Evolutionary conservation across 192 early-diverging fungal species (phyloP).

Genomic region (Coemansia sp.): DNA sequence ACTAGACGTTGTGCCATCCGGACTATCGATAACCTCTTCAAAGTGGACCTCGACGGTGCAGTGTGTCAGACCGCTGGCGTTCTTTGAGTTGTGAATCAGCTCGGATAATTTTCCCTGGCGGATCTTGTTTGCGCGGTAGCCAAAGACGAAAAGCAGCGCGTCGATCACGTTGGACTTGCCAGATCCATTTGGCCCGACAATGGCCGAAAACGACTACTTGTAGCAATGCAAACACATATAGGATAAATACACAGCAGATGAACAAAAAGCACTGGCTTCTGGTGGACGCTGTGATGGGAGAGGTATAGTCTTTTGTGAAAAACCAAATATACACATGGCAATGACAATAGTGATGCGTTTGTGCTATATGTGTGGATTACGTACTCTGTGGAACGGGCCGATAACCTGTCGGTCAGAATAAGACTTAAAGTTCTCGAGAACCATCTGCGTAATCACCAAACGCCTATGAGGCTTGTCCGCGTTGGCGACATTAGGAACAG

Average conservation of each 20-base stretch:
- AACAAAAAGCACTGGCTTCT: neutral
- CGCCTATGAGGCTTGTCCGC: slow-evolving; percentile 33
- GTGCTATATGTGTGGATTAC: slow-evolving; percentile 29
- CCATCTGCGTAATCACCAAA: slow-evolving; percentile 78
- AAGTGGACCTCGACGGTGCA: slow-evolving; percentile 95
- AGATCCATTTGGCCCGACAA: slow-evolving; percentile 97
- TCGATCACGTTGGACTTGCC: slow-evolving; percentile 99
- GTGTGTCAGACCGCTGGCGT: slow-evolving; percentile 64
- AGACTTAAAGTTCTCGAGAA: slow-evolving; percentile 94
- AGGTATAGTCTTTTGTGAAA: neutral
- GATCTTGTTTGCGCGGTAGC: slow-evolving; percentile 96
- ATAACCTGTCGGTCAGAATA: slow-evolving; percentile 90
- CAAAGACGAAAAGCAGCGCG: slow-evolving; percentile 96
- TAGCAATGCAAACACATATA: neutral
- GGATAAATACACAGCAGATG: neutral
- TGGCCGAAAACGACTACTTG: slow-evolving; percentile 59
- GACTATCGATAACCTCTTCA: slow-evolving; percentile 81
- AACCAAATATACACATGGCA: too few species aligned
- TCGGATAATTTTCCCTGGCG: slow-evolving; percentile 93
- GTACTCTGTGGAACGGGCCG: slow-evolving; percentile 93
- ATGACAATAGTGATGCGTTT: too few species aligned
- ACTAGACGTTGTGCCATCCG: slow-evolving; percentile 62
- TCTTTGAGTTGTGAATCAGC: slow-evolving; percentile 91
- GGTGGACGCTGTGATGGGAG: neutral
- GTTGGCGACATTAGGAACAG: neutral